Percentiles rank a stretch among this genome's conserved stretches.
Evolutionary conservation across 2,329 filamentous ascomycete genomes (phyloP).

Genomic region (Aspergillus melleus): DNA sequence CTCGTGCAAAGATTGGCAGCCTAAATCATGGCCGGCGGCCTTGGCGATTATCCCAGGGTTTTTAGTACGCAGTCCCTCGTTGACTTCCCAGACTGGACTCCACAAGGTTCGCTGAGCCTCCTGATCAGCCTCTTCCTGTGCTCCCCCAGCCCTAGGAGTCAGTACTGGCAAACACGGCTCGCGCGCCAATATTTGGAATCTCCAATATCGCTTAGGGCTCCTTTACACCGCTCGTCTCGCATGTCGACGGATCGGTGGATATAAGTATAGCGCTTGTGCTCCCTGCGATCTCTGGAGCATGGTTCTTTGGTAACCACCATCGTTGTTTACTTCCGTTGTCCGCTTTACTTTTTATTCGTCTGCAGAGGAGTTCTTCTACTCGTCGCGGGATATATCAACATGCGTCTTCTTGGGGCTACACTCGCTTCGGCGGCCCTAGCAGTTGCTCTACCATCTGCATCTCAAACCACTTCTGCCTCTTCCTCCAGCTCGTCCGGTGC

Average conservation of each 20-base stretch:
- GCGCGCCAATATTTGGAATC: too few species aligned
- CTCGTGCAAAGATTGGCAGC: too few species aligned
- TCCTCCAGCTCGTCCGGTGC: neutral
- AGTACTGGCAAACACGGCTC: neutral
- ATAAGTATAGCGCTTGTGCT: neutral
- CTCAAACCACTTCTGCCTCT: neutral
- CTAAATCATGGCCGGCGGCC: too few species aligned
- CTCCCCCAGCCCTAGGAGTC: neutral
- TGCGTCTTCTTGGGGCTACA: slow-evolving; percentile 4
- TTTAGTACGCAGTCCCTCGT: too few species aligned
- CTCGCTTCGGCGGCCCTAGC: slow-evolving; percentile 6
- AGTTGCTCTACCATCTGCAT: slow-evolving; percentile 2
- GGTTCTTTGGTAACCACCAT: neutral
- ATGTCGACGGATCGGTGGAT: neutral
- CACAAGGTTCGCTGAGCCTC: neutral
- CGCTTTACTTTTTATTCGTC: too few species aligned
- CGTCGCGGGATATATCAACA: neutral
- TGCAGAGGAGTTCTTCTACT: neutral
- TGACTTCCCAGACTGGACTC: neutral
- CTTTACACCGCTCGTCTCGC: too few species aligned
- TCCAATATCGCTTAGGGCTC: too few species aligned
- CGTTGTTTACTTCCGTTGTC: neutral
- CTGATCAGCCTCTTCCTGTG: neutral
- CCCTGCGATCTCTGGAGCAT: neutral
- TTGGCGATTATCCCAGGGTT: too few species aligned